A percentile compares a stretch with the other conserved stretches of the same genome.
These are phyloP conservation scores for Globisporangium irregulare DNA, from an alignment of 352 stramenopile genomes.

Conservation along the genomic window DNA sequence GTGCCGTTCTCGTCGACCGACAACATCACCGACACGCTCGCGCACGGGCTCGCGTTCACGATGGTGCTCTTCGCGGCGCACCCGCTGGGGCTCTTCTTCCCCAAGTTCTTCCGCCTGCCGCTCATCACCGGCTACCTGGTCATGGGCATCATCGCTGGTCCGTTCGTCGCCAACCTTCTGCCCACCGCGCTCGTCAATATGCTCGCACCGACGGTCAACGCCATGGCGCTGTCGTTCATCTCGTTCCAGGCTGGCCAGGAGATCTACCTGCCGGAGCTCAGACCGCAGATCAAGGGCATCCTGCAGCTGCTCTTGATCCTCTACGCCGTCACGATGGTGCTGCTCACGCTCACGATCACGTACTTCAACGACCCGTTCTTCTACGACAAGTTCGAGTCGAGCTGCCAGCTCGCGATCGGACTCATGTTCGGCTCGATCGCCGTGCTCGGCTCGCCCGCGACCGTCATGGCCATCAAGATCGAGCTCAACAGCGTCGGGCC, in stretches of 20 bases:
- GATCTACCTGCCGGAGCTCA: slow-evolving; percentile 64
- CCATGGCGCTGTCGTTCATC: slow-evolving; percentile 69
- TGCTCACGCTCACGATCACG: slow-evolving; percentile 41
- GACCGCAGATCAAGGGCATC: slow-evolving; percentile 60
- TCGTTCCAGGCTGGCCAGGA: slow-evolving; percentile 73
- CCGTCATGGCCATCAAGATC: slow-evolving; percentile 78
- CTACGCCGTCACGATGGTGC: slow-evolving; percentile 54
- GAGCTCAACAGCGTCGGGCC: slow-evolving; percentile 69
- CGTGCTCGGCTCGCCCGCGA: slow-evolving; percentile 59
- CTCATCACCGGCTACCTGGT: slow-evolving; percentile 68
- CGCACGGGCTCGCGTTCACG: slow-evolving; percentile 45
- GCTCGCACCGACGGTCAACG: slow-evolving; percentile 51
- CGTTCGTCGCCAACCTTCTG: slow-evolving; percentile 53
- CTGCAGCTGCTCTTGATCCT: slow-evolving; percentile 43
- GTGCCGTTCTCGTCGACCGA: slow-evolving; percentile 43
- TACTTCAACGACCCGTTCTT: slow-evolving; percentile 58
- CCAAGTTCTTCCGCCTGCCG: slow-evolving; percentile 49
- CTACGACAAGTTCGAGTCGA: slow-evolving; percentile 40
- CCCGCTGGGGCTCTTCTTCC: slow-evolving; percentile 58
- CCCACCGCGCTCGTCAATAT: slow-evolving; percentile 34
- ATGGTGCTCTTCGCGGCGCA: slow-evolving; percentile 56
- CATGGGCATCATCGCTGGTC: slow-evolving; percentile 50
- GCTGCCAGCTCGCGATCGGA: slow-evolving; percentile 58
- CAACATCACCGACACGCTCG: slow-evolving; percentile 43
- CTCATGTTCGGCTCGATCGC: slow-evolving; percentile 77